Conservation (phyloP, 225 moss, liverwort and hornwort genomes). For the Ulota crispa region DNA sequence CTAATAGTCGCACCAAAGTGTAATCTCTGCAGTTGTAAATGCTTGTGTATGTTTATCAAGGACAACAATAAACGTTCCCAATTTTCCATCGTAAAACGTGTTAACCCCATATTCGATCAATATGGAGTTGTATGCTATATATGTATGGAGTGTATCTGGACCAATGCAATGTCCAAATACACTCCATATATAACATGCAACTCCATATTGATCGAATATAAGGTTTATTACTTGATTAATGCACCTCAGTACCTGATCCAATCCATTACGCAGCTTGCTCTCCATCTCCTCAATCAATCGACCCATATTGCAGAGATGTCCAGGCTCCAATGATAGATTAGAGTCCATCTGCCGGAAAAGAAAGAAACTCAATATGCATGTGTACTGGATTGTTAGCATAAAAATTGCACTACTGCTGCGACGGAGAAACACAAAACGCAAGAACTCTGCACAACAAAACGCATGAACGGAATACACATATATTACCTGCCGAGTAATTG, state of each 20-base stretch:
- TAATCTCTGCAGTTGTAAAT: slow-evolving; percentile 2
- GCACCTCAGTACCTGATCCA: slow-evolving; percentile 71
- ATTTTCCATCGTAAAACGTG: not conserved
- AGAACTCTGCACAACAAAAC: not conserved
- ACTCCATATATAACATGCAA: too few species aligned
- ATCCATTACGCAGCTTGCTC: slow-evolving; percentile 84
- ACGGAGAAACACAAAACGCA: not conserved
- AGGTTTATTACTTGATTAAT: not conserved
- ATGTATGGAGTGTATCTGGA: too few species aligned
- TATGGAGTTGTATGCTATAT: too few species aligned
- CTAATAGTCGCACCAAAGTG: not conserved
- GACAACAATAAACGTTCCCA: not conserved
- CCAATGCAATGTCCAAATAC: too few species aligned
- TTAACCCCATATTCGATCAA: too few species aligned
- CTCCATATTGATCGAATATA: too few species aligned
- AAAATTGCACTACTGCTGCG: not conserved
- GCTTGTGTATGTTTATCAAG: not conserved
- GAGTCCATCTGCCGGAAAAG: slow-evolving; percentile 59
- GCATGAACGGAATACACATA: not conserved
- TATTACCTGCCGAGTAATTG: slow-evolving; percentile 82
- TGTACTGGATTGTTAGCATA: not conserved
- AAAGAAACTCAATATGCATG: not conserved
- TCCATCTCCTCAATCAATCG: slow-evolving; percentile 95
- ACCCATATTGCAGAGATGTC: slow-evolving; percentile 89
- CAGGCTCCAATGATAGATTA: slow-evolving; percentile 52